Conservation (phyloP, 2,329 filamentous ascomycete genomes). For the Diaporthe capsici region DNA sequence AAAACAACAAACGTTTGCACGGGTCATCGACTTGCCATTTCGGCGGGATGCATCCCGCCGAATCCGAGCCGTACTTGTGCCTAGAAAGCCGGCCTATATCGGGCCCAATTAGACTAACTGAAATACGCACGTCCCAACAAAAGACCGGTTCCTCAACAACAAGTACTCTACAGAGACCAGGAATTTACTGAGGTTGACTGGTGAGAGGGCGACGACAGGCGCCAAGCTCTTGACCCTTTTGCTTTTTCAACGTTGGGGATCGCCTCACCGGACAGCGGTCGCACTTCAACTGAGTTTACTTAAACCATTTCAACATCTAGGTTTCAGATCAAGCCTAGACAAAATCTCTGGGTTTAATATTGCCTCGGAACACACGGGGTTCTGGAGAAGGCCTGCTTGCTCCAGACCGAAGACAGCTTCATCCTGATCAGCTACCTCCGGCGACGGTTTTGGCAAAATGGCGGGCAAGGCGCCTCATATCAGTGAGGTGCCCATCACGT, state of each 20-base stretch:
- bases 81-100: background rate
- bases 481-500: conserved; percentile 84
- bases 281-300: too few species aligned
- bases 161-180: background rate
- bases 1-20: conserved; percentile 24
- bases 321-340: background rate
- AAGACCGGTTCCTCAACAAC: background rate
- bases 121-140: conserved; percentile 12
- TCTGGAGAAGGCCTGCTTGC: background rate
- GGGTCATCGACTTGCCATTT: conserved; percentile 28
- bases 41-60: background rate
- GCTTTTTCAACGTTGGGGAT: conserved; percentile 26
- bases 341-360: background rate
- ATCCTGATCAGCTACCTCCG: background rate
- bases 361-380: background rate
- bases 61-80: conserved; percentile 10
- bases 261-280: background rate
- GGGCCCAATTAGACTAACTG: background rate
- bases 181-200: background rate
- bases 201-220: background rate
- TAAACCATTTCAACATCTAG: background rate
- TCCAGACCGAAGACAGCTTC: background rate
- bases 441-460: conserved; percentile 5
- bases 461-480: conserved; percentile 83
- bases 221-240: conserved; percentile 12